These are phyloP conservation scores for Teunomyces funiuensis DNA, from an alignment of 805 yeast genomes.

Conservation along the genomic window DNA sequence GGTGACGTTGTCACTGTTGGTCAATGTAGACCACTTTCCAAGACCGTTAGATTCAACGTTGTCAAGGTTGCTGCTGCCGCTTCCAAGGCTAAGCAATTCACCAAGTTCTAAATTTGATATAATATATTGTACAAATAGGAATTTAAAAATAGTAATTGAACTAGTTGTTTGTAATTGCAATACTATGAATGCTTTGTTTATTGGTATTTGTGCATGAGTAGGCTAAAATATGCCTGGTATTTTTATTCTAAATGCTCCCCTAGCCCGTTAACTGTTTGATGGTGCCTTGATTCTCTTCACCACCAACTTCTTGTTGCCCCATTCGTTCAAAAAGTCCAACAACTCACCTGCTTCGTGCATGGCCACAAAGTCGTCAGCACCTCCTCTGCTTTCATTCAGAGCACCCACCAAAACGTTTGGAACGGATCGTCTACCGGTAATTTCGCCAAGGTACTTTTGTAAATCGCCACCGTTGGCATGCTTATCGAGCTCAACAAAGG, in stretches of 20 bases:
- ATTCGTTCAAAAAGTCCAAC: slow-evolving; percentile 49
- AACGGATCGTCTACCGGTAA: slow-evolving; percentile 82
- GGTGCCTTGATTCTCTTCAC: slow-evolving; percentile 55
- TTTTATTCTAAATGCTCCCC: no score
- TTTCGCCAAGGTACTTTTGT: slow-evolving; percentile 65
- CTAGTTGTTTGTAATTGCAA: neutral
- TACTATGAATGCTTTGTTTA: no score
- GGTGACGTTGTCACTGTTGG: slow-evolving; percentile 99
- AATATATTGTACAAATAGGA: slow-evolving; percentile 5
- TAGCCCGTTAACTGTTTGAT: slow-evolving; percentile 46
- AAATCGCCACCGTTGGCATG: slow-evolving; percentile 74
- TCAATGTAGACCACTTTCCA: slow-evolving; percentile 99
- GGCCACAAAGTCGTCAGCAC: slow-evolving; percentile 74
- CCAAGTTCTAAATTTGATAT: slow-evolving; percentile 76
- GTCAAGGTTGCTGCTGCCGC: slow-evolving; percentile 88
- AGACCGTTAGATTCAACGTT: slow-evolving; percentile 99
- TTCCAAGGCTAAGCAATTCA: slow-evolving; percentile 90
- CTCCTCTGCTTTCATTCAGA: slow-evolving; percentile 66
- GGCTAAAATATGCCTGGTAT: slow-evolving; percentile 3
- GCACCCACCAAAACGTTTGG: slow-evolving; percentile 84
- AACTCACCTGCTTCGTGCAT: slow-evolving; percentile 61
- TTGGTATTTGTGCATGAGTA: no score
- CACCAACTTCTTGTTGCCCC: slow-evolving; percentile 59
- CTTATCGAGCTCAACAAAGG: slow-evolving; percentile 77
- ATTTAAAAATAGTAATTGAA: slow-evolving; percentile 5